phyloP scores from a whole-genome alignment of 768 basidiomycete species.

The Termitomyces sp. region DNA sequence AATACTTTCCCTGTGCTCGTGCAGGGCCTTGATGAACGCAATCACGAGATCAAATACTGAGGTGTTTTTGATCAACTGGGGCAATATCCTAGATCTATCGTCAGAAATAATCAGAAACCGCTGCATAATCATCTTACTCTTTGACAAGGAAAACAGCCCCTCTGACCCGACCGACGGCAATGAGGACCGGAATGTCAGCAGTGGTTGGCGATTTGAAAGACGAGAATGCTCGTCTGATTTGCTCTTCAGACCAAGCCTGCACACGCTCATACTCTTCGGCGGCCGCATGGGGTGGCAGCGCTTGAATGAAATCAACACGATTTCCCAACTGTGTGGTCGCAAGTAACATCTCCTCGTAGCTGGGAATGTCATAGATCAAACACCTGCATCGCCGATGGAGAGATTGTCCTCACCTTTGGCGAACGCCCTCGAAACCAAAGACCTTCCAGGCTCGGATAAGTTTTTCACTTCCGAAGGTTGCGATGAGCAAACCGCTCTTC shows the following conservation, averaged over 20 bases:
- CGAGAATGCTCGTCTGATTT: constrained; percentile 18
- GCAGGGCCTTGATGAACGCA: constrained; percentile 24
- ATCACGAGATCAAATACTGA: constrained; percentile 24
- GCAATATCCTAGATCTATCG: constrained; percentile 17
- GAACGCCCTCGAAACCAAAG: constrained; percentile 25
- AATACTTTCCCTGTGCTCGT: constrained; percentile 15
- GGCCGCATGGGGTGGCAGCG: constrained; percentile 14
- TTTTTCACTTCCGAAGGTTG: constrained; percentile 12
- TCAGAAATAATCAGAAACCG: too few species aligned
- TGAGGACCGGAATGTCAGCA: constrained; percentile 25
- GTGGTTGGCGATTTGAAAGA: constrained; percentile 18
- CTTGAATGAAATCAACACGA: constrained; percentile 22
- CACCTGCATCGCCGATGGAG: not conserved
- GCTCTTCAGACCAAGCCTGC: constrained; percentile 21
- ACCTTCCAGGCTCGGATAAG: constrained; percentile 21
- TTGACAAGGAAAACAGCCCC: constrained; percentile 21
- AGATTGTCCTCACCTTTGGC: constrained; percentile 17
- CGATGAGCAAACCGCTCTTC: constrained; percentile 14
- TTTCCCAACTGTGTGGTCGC: constrained; percentile 14
- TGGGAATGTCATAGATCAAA: not conserved
- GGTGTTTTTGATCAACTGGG: constrained; percentile 20
- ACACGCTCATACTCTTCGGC: constrained; percentile 11
- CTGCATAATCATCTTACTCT: constrained; percentile 18
- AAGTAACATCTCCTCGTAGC: constrained; percentile 22
- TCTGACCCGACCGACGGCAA: constrained; percentile 17